Evolutionary conservation across 495 filamentous ascomycete genomes (phyloP).

Genomic region (Penicillium robsamsonii): DNA sequence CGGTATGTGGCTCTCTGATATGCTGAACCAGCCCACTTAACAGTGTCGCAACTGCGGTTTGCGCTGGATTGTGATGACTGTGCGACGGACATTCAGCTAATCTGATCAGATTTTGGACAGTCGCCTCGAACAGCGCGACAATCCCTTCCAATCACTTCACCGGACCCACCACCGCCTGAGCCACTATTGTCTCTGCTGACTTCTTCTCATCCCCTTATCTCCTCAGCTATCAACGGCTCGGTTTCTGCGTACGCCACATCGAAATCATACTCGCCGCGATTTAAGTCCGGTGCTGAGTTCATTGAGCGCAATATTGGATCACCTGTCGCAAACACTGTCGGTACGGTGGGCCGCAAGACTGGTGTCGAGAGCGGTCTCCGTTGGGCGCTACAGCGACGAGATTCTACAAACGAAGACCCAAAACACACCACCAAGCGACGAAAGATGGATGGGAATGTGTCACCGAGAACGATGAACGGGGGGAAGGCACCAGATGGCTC

Average conservation of each 20-base stretch:
- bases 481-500: constrained; percentile 32
- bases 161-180: constrained; percentile 50
- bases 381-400: constrained; percentile 62
- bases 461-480: constrained; percentile 37
- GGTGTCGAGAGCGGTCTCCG: constrained; percentile 80
- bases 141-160: constrained; percentile 19
- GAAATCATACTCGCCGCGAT: constrained; percentile 82
- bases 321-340: constrained; percentile 77
- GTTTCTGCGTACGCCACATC: constrained; percentile 75
- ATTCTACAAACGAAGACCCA: constrained; percentile 33
- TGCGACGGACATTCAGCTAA: constrained; percentile 15
- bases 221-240: constrained; percentile 76
- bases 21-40: constrained; percentile 13
- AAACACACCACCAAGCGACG: constrained; percentile 60
- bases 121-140: constrained; percentile 34
- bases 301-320: constrained; percentile 78
- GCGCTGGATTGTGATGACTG: neutral
- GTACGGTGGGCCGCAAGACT: constrained; percentile 74
- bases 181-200: constrained; percentile 78
- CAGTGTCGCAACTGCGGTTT: neutral
- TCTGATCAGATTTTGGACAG: constrained; percentile 32
- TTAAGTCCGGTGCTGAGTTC: constrained; percentile 80
- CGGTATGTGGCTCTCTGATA: constrained; percentile 50
- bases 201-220: constrained; percentile 73
- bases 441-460: constrained; percentile 49